These are phyloP conservation scores for Leavenworthia alabamica DNA, from an alignment of 345 rosid species.

Conservation along the genomic window DNA sequence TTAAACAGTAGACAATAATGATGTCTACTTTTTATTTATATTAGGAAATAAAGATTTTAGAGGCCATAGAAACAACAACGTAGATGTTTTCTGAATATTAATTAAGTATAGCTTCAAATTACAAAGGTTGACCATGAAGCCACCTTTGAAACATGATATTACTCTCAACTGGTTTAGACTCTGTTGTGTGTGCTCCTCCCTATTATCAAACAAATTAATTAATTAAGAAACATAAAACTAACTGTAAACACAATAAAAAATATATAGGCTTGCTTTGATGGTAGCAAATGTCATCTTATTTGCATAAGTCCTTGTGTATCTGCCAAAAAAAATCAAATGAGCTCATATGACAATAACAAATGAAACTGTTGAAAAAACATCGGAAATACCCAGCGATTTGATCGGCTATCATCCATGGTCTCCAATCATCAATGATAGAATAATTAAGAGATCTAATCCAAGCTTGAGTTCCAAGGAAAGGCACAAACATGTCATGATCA, in stretches of 20 bases:
- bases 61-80: no score
- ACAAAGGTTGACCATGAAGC: constrained; percentile 23
- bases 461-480: constrained; percentile 54
- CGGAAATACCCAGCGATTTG: constrained; percentile 49
- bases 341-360: neutral
- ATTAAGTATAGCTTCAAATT: neutral
- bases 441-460: constrained; percentile 58
- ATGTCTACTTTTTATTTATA: no score
- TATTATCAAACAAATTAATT: constrained; percentile 5
- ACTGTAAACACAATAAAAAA: neutral
- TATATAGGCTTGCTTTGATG: constrained; percentile 40
- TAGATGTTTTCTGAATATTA: neutral
- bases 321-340: constrained; percentile 10
- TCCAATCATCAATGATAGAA: constrained; percentile 54
- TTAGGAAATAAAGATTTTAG: no score
- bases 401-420: constrained; percentile 46
- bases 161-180: constrained; percentile 47
- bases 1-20: no score
- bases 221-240: neutral
- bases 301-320: constrained; percentile 63
- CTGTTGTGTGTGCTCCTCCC: constrained; percentile 74
- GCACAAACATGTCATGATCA: constrained; percentile 46
- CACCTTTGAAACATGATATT: constrained; percentile 39
- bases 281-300: constrained; percentile 71
- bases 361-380: neutral